phyloP scores from a whole-genome alignment of 2,329 filamentous ascomycete genomes.

The Endothia cerciana region DNA sequence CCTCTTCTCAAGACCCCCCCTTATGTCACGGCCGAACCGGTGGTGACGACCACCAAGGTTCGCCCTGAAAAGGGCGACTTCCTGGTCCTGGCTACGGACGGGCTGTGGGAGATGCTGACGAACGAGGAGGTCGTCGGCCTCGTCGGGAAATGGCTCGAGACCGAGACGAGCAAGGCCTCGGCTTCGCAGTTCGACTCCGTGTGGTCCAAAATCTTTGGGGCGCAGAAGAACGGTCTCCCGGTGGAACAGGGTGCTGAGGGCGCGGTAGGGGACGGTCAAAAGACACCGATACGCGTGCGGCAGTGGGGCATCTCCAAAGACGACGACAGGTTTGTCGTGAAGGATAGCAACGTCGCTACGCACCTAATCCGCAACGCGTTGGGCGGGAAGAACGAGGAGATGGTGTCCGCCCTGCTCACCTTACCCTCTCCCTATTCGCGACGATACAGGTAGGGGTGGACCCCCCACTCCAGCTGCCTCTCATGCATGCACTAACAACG shows the following conservation, averaged over 20 bases:
- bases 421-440: slow-evolving; percentile 89
- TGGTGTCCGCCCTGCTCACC: slow-evolving; percentile 89
- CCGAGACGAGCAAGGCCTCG: slow-evolving; percentile 58
- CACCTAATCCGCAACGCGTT: slow-evolving; percentile 95
- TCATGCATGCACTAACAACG: slow-evolving; percentile 21
- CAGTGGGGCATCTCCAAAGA: slow-evolving; percentile 86
- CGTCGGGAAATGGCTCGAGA: slow-evolving; percentile 95
- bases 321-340: slow-evolving; percentile 83
- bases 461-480: background rate
- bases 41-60: slow-evolving; percentile 91
- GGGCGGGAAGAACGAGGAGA: slow-evolving; percentile 90
- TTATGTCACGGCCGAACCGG: slow-evolving; percentile 94
- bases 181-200: slow-evolving; percentile 69
- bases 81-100: slow-evolving; percentile 93
- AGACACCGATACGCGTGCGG: slow-evolving; percentile 82
- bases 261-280: slow-evolving; percentile 68
- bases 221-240: slow-evolving; percentile 63
- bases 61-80: slow-evolving; percentile 91
- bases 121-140: slow-evolving; percentile 98
- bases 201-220: slow-evolving; percentile 69
- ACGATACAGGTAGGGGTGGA: slow-evolving; percentile 76
- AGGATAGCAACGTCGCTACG: slow-evolving; percentile 95
- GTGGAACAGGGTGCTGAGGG: slow-evolving; percentile 66
- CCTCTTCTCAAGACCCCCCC: slow-evolving; percentile 85
- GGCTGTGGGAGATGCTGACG: slow-evolving; percentile 98